Percentiles rank a stretch among this genome's conserved stretches.
Evolutionary conservation across 169 alveolate genomes (phyloP).

Genomic region (Plasmodium ovale): DNA sequence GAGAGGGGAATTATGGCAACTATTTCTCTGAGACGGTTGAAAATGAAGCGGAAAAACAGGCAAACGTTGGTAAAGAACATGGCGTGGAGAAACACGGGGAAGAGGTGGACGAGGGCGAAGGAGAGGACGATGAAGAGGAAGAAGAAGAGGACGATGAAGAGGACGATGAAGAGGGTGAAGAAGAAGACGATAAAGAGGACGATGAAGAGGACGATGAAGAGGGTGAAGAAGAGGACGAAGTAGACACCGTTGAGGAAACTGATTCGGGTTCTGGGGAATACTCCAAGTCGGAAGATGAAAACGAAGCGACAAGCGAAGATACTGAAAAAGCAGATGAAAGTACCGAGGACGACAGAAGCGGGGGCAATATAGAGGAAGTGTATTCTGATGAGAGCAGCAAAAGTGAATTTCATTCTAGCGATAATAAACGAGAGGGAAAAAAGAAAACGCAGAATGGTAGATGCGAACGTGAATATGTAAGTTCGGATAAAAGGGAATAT

Average conservation of each 20-base stretch:
- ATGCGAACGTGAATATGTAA: neutral
- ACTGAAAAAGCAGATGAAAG: neutral
- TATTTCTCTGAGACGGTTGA: neutral
- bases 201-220: slow-evolving; percentile 9
- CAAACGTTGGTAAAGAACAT: neutral
- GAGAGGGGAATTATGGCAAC: too few species aligned
- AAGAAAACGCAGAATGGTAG: neutral
- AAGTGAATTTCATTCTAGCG: neutral
- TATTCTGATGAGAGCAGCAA: neutral
- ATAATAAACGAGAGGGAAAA: too few species aligned
- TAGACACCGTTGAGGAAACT: neutral
- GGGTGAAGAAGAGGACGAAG: neutral
- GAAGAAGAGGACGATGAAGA: slow-evolving; percentile 22
- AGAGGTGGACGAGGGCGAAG: neutral
- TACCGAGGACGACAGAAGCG: neutral
- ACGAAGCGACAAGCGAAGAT: neutral
- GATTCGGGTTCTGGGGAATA: neutral
- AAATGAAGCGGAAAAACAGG: neutral
- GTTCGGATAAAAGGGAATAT: neutral
- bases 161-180: neutral
- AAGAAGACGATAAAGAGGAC: neutral
- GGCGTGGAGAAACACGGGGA: neutral
- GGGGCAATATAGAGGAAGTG: neutral
- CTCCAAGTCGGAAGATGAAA: neutral
- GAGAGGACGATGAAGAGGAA: neutral